Evolutionary conservation across 805 yeast genomes (phyloP), one percentile per base, ranked within the genome.

Genomic region (Saturnispora halmiae): DNA sequence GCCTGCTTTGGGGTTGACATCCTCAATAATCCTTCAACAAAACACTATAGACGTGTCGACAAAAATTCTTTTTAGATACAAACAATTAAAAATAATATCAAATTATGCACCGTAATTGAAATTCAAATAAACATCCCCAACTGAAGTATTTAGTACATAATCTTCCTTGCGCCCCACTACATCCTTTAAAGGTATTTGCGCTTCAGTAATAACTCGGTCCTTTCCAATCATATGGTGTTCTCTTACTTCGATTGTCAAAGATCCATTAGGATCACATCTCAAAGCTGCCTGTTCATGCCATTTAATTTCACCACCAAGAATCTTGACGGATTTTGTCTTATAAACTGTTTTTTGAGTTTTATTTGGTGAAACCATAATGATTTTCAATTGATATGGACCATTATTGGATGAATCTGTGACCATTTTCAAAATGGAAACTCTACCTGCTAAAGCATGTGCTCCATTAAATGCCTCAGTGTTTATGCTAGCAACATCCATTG

Each of bases 211-310:
- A 27, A 39, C 32, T 21, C 16, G 25, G 49, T 75, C 79, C 53
- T 80, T 78, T 29, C 94, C 87, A 50, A 88, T 70, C 2, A 76
- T 71, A 56, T 83, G 92, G 53, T 75, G 82, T 26, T 78, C 75
- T 31, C 75, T 66, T 21, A 84, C 73, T 31, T 69, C 67, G 52
- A 90, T 73, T 3, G 74, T 63, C 31, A 88, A 52, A 41, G 65
- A 69, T 3, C 79, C 78, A 9, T 73, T 79, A 4, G 77, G 60
- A 4, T 79, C 66, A 4, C 90, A 79, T 52, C 73, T 77, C 65
- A 88, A 82, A 4, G 78, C 67, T 45, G 72, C 66, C 16, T 77
- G 65, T 54, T 85, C 95, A 44, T 75, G 69, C 75, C 81, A 79
- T 42, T 58, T 63, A 36, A 66, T 64, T 1, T 52, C 42, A 1